A percentile compares a stretch with the other conserved stretches of the same genome.
phyloP scores from a whole-genome alignment of 176 grass and related monocot species.

The Microstegium vimineum region DNA sequence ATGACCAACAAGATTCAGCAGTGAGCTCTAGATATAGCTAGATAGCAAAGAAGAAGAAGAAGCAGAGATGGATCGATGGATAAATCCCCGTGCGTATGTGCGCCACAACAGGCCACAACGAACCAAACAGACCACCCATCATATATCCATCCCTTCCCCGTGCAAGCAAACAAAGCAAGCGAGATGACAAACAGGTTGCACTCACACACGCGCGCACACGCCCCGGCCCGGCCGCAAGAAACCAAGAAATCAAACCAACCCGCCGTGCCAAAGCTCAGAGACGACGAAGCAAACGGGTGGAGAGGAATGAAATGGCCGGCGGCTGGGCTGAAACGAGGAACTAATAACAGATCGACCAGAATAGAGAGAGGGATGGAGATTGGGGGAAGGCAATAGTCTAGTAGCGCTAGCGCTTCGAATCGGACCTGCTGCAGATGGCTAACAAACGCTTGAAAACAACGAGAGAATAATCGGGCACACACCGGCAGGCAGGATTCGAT shows the following conservation, averaged over 20 bases:
- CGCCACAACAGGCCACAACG: conserved; percentile 18
- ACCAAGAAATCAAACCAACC: conserved; percentile 5
- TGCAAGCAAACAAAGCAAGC: conserved; percentile 49
- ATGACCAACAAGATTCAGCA: not conserved
- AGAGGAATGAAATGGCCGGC: conserved; percentile 17
- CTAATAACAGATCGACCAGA: not conserved
- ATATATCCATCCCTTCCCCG: not conserved
- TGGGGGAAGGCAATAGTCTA: conserved; percentile 18
- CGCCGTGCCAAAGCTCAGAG: conserved; percentile 27
- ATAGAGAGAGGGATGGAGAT: not conserved
- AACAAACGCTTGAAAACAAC: conserved; percentile 31
- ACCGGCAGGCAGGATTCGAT: not conserved
- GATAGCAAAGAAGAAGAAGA: not conserved
- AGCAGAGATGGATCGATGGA: not conserved
- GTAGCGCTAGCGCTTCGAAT: not conserved
- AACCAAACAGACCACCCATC: not conserved
- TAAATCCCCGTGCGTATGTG: not conserved
- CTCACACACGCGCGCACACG: conserved; percentile 23
- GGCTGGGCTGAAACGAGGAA: not conserved
- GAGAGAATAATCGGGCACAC: not conserved
- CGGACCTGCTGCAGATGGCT: not conserved
- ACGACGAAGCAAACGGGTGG: conserved; percentile 20
- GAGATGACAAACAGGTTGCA: conserved; percentile 46
- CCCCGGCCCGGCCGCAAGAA: not conserved
- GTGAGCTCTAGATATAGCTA: not conserved